Evolutionary conservation across 352 stramenopile species (phyloP).

Genomic region (Stephanocyclus meneghinianus): DNA sequence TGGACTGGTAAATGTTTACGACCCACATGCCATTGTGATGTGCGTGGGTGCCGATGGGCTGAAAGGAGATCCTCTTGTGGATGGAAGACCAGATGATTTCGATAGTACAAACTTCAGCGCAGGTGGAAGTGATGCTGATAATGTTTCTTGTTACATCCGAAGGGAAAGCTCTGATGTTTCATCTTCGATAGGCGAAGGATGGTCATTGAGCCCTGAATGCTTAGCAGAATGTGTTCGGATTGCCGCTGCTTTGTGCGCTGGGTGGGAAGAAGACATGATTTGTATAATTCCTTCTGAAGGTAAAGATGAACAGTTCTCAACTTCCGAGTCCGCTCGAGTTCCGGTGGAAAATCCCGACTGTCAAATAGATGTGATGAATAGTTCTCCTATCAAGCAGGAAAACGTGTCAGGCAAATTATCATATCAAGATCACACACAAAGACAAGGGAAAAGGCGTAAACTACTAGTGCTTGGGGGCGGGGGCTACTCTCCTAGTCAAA

Average conservation of each 20-base stretch:
- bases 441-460: conserved; percentile 67
- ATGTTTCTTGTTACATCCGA: not conserved
- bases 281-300: not conserved
- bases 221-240: conserved; percentile 54
- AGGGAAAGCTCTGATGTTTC: conserved; percentile 2
- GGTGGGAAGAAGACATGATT: conserved; percentile 26
- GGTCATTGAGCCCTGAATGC: conserved; percentile 44
- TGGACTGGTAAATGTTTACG: conserved; percentile 61
- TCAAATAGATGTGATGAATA: not conserved
- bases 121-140: not conserved
- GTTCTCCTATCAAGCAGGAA: not conserved
- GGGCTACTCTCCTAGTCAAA: conserved; percentile 82
- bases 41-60: conserved; percentile 83
- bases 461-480: conserved; percentile 81
- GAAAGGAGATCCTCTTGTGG: conserved; percentile 48
- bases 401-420: not conserved
- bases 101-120: not conserved
- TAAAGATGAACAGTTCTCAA: conserved; percentile 28
- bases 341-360: not conserved
- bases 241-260: conserved; percentile 31
- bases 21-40: conserved; percentile 76
- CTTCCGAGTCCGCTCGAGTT: conserved; percentile 9
- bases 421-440: conserved; percentile 22
- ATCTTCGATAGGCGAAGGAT: conserved; percentile 38
- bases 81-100: conserved; percentile 13